Evolutionary conservation across 441 rosid species (phyloP).

Genomic region (Jatropha podagrica): DNA sequence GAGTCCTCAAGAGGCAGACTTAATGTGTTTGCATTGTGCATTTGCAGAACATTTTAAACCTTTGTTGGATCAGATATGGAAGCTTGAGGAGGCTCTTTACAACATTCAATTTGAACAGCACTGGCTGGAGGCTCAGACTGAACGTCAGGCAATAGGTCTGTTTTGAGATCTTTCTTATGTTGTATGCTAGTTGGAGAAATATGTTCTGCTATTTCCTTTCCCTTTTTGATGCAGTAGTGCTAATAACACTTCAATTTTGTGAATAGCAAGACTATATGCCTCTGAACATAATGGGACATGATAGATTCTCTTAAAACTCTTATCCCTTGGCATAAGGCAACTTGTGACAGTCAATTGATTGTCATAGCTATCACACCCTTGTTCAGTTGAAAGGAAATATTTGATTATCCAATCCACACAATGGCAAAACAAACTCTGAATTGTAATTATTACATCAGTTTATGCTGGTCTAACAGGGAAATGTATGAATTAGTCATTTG

Average conservation of each 20-base stretch:
- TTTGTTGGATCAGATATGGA: conserved; percentile 54
- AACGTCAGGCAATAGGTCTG: conserved; percentile 69
- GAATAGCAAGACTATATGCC: neutral
- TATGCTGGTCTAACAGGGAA: neutral
- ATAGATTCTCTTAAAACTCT: neutral
- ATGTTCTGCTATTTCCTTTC: neutral
- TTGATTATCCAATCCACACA: neutral
- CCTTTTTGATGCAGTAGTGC: neutral
- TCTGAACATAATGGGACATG: neutral
- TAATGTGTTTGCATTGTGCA: conserved; percentile 8
- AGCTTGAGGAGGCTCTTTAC: conserved; percentile 70
- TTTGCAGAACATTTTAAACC: conserved; percentile 69
- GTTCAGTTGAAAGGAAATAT: neutral
- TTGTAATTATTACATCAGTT: neutral
- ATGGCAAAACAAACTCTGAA: neutral
- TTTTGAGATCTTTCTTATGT: conserved; percentile 3
- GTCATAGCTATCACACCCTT: neutral
- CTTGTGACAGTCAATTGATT: neutral
- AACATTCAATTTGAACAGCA: conserved; percentile 77
- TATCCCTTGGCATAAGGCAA: neutral
- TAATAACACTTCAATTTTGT: neutral
- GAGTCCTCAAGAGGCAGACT: conserved; percentile 1
- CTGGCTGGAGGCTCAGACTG: conserved; percentile 78
- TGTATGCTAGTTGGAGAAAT: neutral
- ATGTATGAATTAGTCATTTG: neutral